Evolutionary conservation across 1,284 basidiomycete species (phyloP), one percentile per base, ranked within the genome.

Genomic region (Boletus calvinii): DNA sequence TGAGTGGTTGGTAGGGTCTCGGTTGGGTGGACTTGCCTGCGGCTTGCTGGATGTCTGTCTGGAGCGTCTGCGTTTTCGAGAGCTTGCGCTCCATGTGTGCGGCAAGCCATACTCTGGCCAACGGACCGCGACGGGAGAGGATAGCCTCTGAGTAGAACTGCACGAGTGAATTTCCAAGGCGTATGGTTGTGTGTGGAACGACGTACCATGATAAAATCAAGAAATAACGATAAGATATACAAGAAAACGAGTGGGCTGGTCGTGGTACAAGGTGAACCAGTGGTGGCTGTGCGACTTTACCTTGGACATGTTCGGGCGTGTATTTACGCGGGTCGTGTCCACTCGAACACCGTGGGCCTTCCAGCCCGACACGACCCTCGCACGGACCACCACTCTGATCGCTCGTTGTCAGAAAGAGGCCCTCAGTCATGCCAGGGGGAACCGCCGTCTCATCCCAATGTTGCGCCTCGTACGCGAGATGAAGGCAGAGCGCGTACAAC

Each of bases 51-150:
- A 99, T 96, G 71, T 96, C 92, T 0, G 95, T 94, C 65, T 94
- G 90, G 2, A 98, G 75, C 1, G 95, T 92, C 69, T 96, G 92
- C 30, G 90, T 86, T 73, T 99, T 99, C 65, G 92, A 94, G 63
- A 99, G 84, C 77, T 98, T 98, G 65, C 94, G 85, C 73, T 98
- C 94, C 85, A 96, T 95, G 77, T 98, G 96, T 1, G 97, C 96
- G 22, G 96, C 96, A 47, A 98, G 87, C 96, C 96, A 99, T 77
- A 99, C 93, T 74, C 90, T 93, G 39, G 93, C 95, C 34, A 99
- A 79, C 8, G 95, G 92, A 45, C 96, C 96, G 54, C 93, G 87
- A 67, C 94, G 90, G 48, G 92, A 92, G 58, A 97, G 80, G 70
- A 97, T 92, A 42, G 90, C 86, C 70, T 97, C 94, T 56, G 91